These are phyloP conservation scores for Pseudocercospora pini-densiflorae DNA, from an alignment of 2,329 filamentous ascomycete species.

Conservation along the genomic window DNA sequence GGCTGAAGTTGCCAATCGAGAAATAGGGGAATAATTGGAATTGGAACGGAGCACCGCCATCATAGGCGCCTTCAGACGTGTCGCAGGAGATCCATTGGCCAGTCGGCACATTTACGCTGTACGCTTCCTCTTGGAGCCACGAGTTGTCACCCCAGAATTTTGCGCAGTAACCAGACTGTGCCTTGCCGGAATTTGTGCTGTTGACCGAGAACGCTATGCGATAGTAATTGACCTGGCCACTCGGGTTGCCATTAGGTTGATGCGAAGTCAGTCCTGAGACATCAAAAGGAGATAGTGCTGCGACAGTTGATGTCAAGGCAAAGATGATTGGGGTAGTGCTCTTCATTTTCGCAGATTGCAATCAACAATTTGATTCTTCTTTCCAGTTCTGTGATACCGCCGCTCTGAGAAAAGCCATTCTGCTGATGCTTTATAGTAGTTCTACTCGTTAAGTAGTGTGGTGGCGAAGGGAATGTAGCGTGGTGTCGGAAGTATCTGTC, in stretches of 20 bases:
- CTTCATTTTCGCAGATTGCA: background rate
- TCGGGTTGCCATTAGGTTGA: constrained; percentile 34
- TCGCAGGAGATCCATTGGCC: constrained; percentile 34
- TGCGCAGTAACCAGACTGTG: constrained; percentile 27
- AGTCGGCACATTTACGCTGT: constrained; percentile 28
- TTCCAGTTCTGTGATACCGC: background rate
- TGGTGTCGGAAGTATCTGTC: constrained; percentile 5
- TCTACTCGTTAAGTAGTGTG: background rate
- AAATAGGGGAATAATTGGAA: constrained; percentile 36
- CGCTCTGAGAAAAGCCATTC: background rate
- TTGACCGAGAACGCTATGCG: constrained; percentile 32
- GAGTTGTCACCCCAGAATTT: constrained; percentile 34
- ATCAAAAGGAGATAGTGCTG: constrained; percentile 12
- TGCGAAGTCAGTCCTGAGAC: constrained; percentile 28
- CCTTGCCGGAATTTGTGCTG: constrained; percentile 22
- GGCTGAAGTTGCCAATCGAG: constrained; percentile 35
- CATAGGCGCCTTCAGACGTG: constrained; percentile 11
- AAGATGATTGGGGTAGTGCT: background rate
- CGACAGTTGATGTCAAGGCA: constrained; percentile 1
- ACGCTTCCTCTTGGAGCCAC: constrained; percentile 18
- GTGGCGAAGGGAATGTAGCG: constrained; percentile 2
- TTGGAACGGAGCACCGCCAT: constrained; percentile 26
- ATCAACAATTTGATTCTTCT: background rate
- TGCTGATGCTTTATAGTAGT: background rate
- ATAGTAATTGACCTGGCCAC: constrained; percentile 35